A percentile compares a stretch with the other conserved stretches of the same genome.
Evolutionary conservation across 225 moss, liverwort and hornwort genomes (phyloP).

Genomic region (Rhytidiadelphus loreus): DNA sequence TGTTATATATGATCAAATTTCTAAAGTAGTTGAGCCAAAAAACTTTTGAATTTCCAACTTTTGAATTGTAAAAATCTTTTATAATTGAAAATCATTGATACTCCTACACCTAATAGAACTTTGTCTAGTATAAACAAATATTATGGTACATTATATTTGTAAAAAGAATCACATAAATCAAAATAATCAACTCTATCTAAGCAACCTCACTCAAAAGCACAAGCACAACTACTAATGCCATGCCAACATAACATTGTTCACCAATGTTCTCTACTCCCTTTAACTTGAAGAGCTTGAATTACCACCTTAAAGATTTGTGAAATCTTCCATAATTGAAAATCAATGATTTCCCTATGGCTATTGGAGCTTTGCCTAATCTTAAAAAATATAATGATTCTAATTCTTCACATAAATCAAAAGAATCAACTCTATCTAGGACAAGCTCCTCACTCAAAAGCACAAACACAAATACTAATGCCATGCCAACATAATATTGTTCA

Average conservation of each 20-base stretch:
- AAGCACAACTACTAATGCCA: not conserved
- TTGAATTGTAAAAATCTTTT: too few species aligned
- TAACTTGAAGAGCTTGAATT: too few species aligned
- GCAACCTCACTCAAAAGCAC: not conserved
- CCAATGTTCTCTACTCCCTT: too few species aligned
- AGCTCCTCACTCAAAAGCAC: not conserved
- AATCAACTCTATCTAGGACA: not conserved
- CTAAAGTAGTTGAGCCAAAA: too few species aligned
- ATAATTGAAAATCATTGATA: not conserved
- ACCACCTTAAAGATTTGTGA: not conserved
- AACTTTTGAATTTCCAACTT: too few species aligned
- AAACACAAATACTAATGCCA: not conserved
- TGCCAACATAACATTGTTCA: too few species aligned
- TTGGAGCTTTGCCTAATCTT: not conserved
- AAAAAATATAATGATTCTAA: not conserved
- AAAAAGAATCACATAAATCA: not conserved
- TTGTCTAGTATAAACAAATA: not conserved
- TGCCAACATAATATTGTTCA: not conserved
- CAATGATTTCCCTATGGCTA: too few species aligned
- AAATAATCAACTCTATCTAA: not conserved
- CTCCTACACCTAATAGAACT: too few species aligned
- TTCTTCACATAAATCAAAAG: not conserved
- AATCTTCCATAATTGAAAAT: not conserved
- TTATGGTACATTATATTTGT: too few species aligned
- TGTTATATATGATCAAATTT: too few species aligned